These are phyloP conservation scores for Phaseolus lunatus DNA, from an alignment of 306 rosid genomes.

Conservation along the genomic window DNA sequence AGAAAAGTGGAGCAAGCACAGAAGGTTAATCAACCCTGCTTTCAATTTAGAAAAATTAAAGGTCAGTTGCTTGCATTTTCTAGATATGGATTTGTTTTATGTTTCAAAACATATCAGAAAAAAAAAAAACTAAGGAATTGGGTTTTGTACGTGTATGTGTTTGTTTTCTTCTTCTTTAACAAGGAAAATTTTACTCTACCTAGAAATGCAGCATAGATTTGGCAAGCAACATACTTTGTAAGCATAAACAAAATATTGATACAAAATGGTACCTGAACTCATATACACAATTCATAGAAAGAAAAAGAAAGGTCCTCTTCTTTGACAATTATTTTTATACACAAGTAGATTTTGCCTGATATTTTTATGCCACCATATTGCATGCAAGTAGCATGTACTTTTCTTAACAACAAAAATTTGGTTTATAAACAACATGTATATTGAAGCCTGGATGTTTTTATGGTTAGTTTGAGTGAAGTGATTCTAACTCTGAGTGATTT, in stretches of 20 bases:
- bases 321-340: too few species aligned
- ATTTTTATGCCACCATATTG: neutral
- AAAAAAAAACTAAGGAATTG: too few species aligned
- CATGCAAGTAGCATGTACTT: neutral
- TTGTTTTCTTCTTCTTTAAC: neutral
- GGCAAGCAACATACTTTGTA: neutral
- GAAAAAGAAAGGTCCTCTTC: too few species aligned
- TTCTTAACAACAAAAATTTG: neutral
- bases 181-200: neutral
- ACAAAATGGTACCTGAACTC: too few species aligned
- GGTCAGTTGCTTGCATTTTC: constrained; percentile 46
- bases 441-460: neutral
- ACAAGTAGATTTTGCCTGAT: neutral
- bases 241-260: neutral
- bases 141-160: too few species aligned
- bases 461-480: neutral
- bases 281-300: too few species aligned
- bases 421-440: neutral
- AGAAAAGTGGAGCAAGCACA: constrained; percentile 67
- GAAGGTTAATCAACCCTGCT: constrained; percentile 61
- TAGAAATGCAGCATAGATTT: too few species aligned
- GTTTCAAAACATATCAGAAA: too few species aligned
- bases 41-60: constrained; percentile 62
- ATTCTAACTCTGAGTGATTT: neutral
- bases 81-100: too few species aligned